Conservation (phyloP, 1,284 basidiomycete species). For the Ganoderma meredithae region DNA sequence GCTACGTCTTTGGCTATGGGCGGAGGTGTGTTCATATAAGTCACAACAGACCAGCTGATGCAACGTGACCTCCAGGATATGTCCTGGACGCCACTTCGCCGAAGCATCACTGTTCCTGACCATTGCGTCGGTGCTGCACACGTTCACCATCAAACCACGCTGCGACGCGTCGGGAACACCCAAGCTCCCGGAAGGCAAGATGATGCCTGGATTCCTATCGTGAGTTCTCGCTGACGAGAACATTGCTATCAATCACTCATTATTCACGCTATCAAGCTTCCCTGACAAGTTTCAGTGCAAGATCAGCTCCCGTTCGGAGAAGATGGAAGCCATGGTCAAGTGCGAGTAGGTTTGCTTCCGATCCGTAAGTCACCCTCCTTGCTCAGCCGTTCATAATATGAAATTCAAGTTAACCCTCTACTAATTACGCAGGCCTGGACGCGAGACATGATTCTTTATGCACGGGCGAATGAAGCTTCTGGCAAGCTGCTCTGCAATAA, state of each 20-base stretch:
- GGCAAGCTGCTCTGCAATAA: too few species aligned
- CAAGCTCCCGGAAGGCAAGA: slow-evolving; percentile 3
- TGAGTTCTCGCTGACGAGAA: background rate
- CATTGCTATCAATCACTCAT: background rate
- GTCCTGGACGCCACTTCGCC: slow-evolving; percentile 14
- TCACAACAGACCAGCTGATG: too few species aligned
- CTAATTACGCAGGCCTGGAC: too few species aligned
- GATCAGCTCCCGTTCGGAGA: slow-evolving; percentile 4
- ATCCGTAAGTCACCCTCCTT: too few species aligned
- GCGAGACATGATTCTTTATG: too few species aligned
- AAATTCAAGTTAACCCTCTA: too few species aligned
- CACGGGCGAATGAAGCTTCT: too few species aligned
- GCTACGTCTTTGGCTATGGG: slow-evolving; percentile 32
- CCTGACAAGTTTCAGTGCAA: slow-evolving; percentile 1
- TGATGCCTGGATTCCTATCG: background rate
- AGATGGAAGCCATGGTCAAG: too few species aligned
- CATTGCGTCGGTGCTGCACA: slow-evolving; percentile 5
- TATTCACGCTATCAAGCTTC: background rate
- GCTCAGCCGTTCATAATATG: too few species aligned
- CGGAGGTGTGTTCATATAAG: slow-evolving; percentile 8
- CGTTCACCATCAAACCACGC: slow-evolving; percentile 3
- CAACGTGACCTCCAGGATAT: too few species aligned
- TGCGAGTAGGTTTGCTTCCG: too few species aligned
- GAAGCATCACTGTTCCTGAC: slow-evolving; percentile 9
- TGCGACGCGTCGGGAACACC: background rate